These are phyloP conservation scores for Phytomonas francai DNA, from an alignment of 208 protist species.

Conservation along the genomic window DNA sequence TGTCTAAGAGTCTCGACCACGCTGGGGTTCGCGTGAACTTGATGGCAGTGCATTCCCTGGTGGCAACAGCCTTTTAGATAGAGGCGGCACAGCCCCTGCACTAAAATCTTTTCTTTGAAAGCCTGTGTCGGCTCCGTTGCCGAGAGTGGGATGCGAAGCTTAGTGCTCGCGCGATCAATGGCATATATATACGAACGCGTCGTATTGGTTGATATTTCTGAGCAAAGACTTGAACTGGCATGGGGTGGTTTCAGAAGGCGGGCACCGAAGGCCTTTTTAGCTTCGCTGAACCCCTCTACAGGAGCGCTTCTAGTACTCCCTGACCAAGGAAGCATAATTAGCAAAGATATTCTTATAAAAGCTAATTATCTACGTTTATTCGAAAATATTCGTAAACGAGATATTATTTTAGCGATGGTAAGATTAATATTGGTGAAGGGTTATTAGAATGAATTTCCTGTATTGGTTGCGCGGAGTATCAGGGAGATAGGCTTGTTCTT, in stretches of 20 bases:
- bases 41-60: constrained; percentile 61
- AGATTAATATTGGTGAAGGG: background rate
- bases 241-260: background rate
- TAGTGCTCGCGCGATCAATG: constrained; percentile 76
- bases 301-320: background rate
- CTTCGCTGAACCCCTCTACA: background rate
- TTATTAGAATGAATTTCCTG: background rate
- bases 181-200: constrained; percentile 32
- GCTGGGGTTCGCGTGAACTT: constrained; percentile 65
- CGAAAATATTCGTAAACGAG: background rate
- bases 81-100: constrained; percentile 74
- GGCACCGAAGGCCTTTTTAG: background rate
- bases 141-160: constrained; percentile 58
- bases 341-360: background rate
- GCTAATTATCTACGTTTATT: background rate
- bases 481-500: background rate
- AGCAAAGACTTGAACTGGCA: background rate
- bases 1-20: constrained; percentile 49
- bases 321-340: background rate
- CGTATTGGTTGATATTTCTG: background rate
- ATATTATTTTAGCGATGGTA: background rate
- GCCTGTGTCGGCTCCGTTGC: constrained; percentile 69
- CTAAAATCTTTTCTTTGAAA: constrained; percentile 64
- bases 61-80: constrained; percentile 72
- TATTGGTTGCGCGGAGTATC: background rate